phyloP scores from a whole-genome alignment of 768 basidiomycete species.

The Suillus subaureus region DNA sequence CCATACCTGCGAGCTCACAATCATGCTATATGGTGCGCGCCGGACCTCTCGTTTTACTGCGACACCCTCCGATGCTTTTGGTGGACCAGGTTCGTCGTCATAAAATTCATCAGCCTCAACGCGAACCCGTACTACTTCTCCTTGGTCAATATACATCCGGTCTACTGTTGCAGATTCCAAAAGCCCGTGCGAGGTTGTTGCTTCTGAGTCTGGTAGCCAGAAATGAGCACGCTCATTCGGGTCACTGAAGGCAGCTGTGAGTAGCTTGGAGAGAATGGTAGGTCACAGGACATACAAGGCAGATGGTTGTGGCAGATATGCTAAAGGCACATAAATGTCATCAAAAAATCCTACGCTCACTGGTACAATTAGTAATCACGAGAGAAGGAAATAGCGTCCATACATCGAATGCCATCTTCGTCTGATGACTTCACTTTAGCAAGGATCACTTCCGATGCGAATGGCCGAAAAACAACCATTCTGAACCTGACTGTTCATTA shows the following conservation, averaged over 20 bases:
- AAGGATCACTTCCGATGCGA: constrained; percentile 85
- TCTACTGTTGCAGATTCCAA: constrained; percentile 67
- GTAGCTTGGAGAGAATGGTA: constrained; percentile 1
- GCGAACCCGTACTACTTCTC: constrained; percentile 75
- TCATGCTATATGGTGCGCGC: constrained; percentile 68
- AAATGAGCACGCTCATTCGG: constrained; percentile 83
- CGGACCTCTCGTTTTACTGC: constrained; percentile 50
- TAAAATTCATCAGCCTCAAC: constrained; percentile 83
- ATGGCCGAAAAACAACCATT: constrained; percentile 90
- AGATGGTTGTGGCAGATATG: constrained; percentile 79
- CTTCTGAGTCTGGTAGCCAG: constrained; percentile 70
- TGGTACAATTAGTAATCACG: constrained; percentile 31
- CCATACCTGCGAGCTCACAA: constrained; percentile 44
- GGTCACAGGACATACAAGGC: constrained; percentile 59
- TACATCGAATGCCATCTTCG: constrained; percentile 82
- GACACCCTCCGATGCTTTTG: constrained; percentile 73
- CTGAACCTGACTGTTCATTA: constrained; percentile 73
- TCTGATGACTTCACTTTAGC: constrained; percentile 89
- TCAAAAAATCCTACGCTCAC: constrained; percentile 93
- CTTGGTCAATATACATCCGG: constrained; percentile 81
- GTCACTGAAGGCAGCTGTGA: constrained; percentile 49
- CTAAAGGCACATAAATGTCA: constrained; percentile 83
- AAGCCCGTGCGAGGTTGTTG: constrained; percentile 56
- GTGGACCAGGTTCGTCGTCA: constrained; percentile 85
- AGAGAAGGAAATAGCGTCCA: constrained; percentile 28